A percentile compares a stretch with the other conserved stretches of the same genome.
Conservation (phyloP, 2,329 filamentous ascomycete genomes). For the Exophiala sp. region DNA sequence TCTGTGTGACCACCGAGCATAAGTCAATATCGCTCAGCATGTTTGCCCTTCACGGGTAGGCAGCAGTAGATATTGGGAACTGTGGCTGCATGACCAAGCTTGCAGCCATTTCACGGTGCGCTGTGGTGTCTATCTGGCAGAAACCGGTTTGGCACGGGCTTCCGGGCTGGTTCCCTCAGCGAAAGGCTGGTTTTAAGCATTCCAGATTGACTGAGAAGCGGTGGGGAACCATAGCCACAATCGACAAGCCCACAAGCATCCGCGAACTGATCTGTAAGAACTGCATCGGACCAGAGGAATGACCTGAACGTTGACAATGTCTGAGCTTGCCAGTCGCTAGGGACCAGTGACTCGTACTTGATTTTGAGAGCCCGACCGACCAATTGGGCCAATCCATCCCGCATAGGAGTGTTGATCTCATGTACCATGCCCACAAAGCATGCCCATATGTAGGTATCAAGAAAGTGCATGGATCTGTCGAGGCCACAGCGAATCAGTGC, state of each 20-base stretch:
- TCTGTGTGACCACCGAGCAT: too few relatives aligned
- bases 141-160: too few relatives aligned
- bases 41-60: too few relatives aligned
- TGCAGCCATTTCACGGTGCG: too few relatives aligned
- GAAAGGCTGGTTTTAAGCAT: too few relatives aligned
- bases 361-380: background rate
- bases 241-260: slow-evolving; percentile 6
- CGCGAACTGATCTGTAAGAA: slow-evolving; percentile 2
- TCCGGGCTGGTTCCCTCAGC: too few relatives aligned
- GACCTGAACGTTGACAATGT: slow-evolving; percentile 7
- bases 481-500: background rate
- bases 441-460: slow-evolving; percentile 10
- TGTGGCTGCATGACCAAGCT: too few relatives aligned
- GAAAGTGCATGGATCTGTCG: background rate
- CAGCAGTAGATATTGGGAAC: too few relatives aligned
- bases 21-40: too few relatives aligned
- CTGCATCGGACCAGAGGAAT: slow-evolving; percentile 8
- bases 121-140: too few relatives aligned
- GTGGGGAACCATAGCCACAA: background rate
- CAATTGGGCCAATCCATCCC: slow-evolving; percentile 3
- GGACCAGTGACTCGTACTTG: slow-evolving; percentile 2
- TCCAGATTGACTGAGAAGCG: background rate
- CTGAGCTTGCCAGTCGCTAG: slow-evolving; percentile 3
- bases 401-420: slow-evolving; percentile 1
- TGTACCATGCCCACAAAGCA: slow-evolving; percentile 10